Base-by-base conservation (phyloP, 495 filamentous ascomycete species). In the Penicillium egyptiacum region DNA sequence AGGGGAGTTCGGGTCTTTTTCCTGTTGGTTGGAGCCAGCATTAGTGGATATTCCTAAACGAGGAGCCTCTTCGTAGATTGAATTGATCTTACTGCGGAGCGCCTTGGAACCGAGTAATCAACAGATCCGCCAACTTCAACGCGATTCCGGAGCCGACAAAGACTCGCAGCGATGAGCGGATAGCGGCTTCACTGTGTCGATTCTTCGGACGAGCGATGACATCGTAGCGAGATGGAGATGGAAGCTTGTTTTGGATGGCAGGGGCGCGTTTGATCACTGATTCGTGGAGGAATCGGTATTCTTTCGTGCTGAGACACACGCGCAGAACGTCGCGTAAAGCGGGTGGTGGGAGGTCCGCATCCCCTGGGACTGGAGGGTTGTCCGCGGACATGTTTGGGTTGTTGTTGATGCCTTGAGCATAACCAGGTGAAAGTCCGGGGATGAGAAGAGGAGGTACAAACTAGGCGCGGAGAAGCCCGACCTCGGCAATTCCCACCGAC, bases 281-380 rank as follows among this genome's bases (percentile, higher is more conserved):
- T 65, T 85, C 85, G 71, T 96, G 89, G 22, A 96, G 82, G 3
- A 86, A 76, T 58, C 87, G 83, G 73, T 96, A 96, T 67, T 96
- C 92, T 70, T 86, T 85, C 44, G 88, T 86, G 70, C 87, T 92
- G 44, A 96, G 82, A 55, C 86, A 90, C 71, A 94, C 87, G 60
- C 91, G 84, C 51, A 96, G 79, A 40, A 88, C 86, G 71, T 91
- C 92, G 71, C 88, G 89, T 28, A 75, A 57, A 7, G 70, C 25
- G 0, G 68, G 65, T 0, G 71, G 65, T 40, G 65, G 59, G 19
- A 72, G 28, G 30, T 64, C 63, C 14, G 28, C 31, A 31, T 59
- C 57, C 42, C 46, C 53, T 19, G 58, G 20, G 20, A 26, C 41
- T 44, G 65, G 41, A 40, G 50, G 11, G 10, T 41, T 46, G 52